Base-by-base conservation (phyloP, 108 stramenopile species). In the Phaeodactylum tricornutum region DNA sequence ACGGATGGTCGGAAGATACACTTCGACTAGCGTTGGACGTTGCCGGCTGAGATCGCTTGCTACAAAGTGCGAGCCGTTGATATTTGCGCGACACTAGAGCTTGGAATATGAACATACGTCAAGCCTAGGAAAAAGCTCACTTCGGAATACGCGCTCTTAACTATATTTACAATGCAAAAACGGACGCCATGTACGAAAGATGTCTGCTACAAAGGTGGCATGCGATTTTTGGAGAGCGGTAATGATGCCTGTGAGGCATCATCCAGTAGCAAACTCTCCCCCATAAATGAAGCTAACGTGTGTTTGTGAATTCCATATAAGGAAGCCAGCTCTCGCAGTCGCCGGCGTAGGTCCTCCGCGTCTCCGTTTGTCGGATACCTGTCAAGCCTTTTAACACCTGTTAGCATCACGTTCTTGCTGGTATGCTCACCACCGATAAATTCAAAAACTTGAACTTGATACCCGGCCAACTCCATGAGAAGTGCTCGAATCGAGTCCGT, bases 371-470 rank as follows among this genome's bases (percentile, higher is more conserved):
- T 35, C 8, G 25, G 31, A 2, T 25, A 48, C 49, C 7, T 35
- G 27, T 12, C 29, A 31, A 9, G 8, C 28, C 36, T 48, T 56
- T 42, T 23, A 4, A 75, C 64, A 0, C 84, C 91, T 3, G 84
- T 79, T 52, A 92, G 78, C 81, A 87, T 86, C 16, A 72, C 76
- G 71, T 93, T 93, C 58, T 89, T 93, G 22, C 71, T 68, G 1
- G 87, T 93, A 46, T 93, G 87, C 44, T 88, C 80, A 14, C 82
- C 79, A 23, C 81, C 81, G 20, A 87, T 63, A 58, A 88, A 93
- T 46, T 93, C 92, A 67, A 93, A 82, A 2, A 93, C 81, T 29
- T 79, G 66, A 1, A 81, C 82, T 21, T 84, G 69, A 60, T 93
- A 92, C n/a, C 79, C 81, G n/a, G 79, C 78, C 32, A 58, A 51